Evolutionary conservation across 1,284 basidiomycete genomes (phyloP), one percentile per base, ranked within the genome.

Genomic region (Leccinum pachyderme): DNA sequence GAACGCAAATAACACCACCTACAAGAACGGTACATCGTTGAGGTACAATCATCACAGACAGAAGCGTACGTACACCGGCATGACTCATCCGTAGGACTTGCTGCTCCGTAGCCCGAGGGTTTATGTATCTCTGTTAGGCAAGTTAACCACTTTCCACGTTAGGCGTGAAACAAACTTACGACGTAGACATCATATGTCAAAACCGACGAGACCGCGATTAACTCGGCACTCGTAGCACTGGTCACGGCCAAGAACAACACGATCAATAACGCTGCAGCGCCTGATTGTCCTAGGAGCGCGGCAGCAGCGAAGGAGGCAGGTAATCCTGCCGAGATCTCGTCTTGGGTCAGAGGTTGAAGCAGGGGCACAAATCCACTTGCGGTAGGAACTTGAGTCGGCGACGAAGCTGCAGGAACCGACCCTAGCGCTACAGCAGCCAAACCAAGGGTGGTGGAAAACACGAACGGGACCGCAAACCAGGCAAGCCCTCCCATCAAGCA

Each of bases 401-500:
- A 68, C 11, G 63, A 71, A 3, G 61, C 29, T 2, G 70, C 58
- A 12, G 67, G 67, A 25, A 72, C 70, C n/a, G 61, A 63, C 8
- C 32, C 39, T 9, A 95, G 79, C 1, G 91, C 92, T 7, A 91
- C 87, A 3, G 92, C 91, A 7, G 90, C 81, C 2, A 95, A 78
- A 9, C 92, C 92, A 24, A 96, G 81, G 0, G 90, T 92, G 0
- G 88, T 92, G 0, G 90, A 85, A 61, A 90, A 82, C 31, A 82
- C 81, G 69, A 93, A 90, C 0, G 92, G 91, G 55, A 92, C 91
- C 1, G 89, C 86, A 65, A 94, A 90, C 91, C 92, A 93, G 11
- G 91, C 88, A 3, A 95, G 70, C n/a, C 94, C 94, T 48, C 93
- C 94, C 24, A 93, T 78, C 8, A 96, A 75, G 73, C 94, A 97